Evolutionary conservation across 177 flowering plant species (phyloP), one percentile per base, ranked within the genome.

Genomic region (Tripterygium wilfordii): DNA sequence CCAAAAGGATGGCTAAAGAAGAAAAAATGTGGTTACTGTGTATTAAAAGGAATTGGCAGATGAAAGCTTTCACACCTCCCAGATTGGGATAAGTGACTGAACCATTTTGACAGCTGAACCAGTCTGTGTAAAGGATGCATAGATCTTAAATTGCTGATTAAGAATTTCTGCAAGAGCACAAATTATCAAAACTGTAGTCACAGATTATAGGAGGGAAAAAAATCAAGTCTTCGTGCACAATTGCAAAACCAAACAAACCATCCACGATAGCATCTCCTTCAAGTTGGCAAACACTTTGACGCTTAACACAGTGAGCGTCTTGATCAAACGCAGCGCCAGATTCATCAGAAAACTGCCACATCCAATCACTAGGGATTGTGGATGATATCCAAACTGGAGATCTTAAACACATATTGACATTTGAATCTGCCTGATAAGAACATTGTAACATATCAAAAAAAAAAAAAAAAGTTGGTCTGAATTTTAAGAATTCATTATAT

Each of bases 81-180:
- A 94, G 42, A 94, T 94, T 44, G 99, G 91, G 42, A 89, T 53
- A 14, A 94, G 90, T 27, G 99, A 94, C 62, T 85, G 97, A 60
- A 94, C 97, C 97, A 89, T 83, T 66, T 75, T 89, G 57, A 79
- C 88, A 47, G 79, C 85, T n/a, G 90, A 72, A 53, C 43, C 39
- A 28, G 79, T 68, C 61, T 87, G 97, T 23, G 99, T 89, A 29
- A 87, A 76, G 39, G 99, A 65, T 40, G 77, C 60, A 49, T 73
- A 85, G 49, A 73, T 54, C 59, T 69, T 80, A 27, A 56, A 62
- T 61, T 81, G 80, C 68, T 87, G 96, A 64, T 94, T 94, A 28
- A 87, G 57, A 62, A 94, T 85, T 10, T 83, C 99, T 94, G 85
- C 54, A 64, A 41, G 32, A 45, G 15, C 14, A 60, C 10, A 54